Percentiles rank a stretch among this genome's conserved stretches.
phyloP scores from a whole-genome alignment of 805 yeast genomes.

The Teunomyces aglyptinius region DNA sequence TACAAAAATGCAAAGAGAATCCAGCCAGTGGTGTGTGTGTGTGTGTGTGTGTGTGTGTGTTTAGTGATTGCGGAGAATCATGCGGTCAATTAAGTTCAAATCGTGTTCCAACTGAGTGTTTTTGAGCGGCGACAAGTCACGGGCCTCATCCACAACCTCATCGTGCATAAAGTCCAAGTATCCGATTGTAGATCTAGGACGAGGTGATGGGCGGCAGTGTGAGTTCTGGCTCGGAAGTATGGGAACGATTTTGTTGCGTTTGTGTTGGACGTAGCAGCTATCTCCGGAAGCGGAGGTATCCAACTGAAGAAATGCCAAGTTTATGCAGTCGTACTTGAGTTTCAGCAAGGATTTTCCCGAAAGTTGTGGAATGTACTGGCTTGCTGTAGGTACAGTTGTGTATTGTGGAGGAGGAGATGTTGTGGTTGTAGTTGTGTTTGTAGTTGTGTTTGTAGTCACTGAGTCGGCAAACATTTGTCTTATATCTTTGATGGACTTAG shows the following conservation, averaged over 20 bases:
- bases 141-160: constrained; percentile 3
- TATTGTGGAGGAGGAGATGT: background rate
- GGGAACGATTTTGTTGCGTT: constrained; percentile 4
- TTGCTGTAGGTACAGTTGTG: background rate
- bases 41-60: background rate
- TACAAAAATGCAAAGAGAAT: background rate
- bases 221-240: constrained; percentile 7
- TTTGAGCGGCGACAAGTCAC: background rate
- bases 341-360: background rate
- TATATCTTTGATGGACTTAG: constrained; percentile 23
- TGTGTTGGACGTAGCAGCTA: background rate
- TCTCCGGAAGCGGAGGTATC: constrained; percentile 2
- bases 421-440: background rate
- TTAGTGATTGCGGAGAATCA: constrained; percentile 5
- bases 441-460: constrained; percentile 3
- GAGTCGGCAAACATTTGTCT: constrained; percentile 19
- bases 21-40: background rate
- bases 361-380: constrained; percentile 1
- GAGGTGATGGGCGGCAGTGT: background rate
- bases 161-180: constrained; percentile 4
- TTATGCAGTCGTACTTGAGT: constrained; percentile 14
- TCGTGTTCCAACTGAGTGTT: constrained; percentile 10
- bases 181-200: background rate
- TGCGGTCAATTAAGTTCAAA: constrained; percentile 11
- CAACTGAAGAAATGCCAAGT: constrained; percentile 12